phyloP scores from a whole-genome alignment of 2,329 filamentous ascomycete species.

The Paraphaeosphaeria minitans region DNA sequence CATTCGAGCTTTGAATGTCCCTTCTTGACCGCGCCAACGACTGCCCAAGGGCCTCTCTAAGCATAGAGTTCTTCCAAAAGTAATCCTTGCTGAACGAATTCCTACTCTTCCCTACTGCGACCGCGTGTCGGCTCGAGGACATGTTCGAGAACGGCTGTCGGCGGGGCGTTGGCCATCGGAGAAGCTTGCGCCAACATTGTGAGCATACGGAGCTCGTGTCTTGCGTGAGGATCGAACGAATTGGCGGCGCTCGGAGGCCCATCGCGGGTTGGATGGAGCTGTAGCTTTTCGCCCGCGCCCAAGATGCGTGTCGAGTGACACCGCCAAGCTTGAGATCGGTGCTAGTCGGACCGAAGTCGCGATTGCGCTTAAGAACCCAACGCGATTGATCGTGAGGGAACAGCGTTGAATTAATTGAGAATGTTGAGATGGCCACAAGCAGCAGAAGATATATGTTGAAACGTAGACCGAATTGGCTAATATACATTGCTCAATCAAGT shows the following conservation, averaged over 20 bases:
- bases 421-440: not conserved
- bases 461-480: conserved; percentile 21
- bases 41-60: conserved; percentile 39
- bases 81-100: conserved; percentile 45
- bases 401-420: not conserved
- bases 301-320: conserved; percentile 6
- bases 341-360: conserved; percentile 1
- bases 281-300: conserved; percentile 9
- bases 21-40: conserved; percentile 27
- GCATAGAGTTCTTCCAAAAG: conserved; percentile 45
- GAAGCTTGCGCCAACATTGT: conserved; percentile 42
- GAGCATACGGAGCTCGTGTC: conserved; percentile 39
- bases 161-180: conserved; percentile 24
- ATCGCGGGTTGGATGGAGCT: conserved; percentile 37
- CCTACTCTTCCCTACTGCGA: conserved; percentile 36
- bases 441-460: conserved; percentile 1
- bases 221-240: conserved; percentile 34
- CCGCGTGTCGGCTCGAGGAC: conserved; percentile 31
- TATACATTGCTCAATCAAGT: conserved; percentile 33
- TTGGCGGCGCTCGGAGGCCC: conserved; percentile 43
- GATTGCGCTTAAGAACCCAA: not conserved
- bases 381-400: not conserved
- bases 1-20: conserved; percentile 40
- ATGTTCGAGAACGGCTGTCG: conserved; percentile 38
- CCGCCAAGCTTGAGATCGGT: conserved; percentile 5